Conservation (phyloP, 257 asterid species). For the Petunia axillaris region DNA sequence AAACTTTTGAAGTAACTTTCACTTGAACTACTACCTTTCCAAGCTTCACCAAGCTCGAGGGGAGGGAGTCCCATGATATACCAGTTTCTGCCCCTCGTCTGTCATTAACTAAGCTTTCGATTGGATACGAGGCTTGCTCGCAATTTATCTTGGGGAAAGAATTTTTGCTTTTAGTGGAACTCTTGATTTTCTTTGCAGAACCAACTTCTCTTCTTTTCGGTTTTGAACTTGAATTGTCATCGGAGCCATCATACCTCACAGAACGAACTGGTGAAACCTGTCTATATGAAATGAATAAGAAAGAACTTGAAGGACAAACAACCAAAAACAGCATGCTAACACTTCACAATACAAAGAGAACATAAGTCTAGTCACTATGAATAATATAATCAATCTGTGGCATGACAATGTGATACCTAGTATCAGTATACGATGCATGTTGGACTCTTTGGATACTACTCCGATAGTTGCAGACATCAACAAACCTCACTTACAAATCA, state of each 20-base stretch:
- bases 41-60: conserved; percentile 55
- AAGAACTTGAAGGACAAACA: conserved; percentile 9
- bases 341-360: not conserved
- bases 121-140: conserved; percentile 35
- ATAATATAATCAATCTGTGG: conserved; percentile 7
- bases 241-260: conserved; percentile 55
- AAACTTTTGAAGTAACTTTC: not conserved
- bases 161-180: conserved; percentile 38
- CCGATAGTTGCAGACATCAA: not conserved
- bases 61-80: conserved; percentile 63
- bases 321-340: not conserved
- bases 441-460: not conserved
- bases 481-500: not conserved
- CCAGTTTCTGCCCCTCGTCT: conserved; percentile 56
- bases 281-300: conserved; percentile 26
- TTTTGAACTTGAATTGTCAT: conserved; percentile 49
- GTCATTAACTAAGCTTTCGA: conserved; percentile 44
- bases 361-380: not conserved
- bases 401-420: not conserved
- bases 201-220: conserved; percentile 38
- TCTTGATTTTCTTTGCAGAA: conserved; percentile 40
- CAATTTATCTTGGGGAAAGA: conserved; percentile 34
- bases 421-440: not conserved
- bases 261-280: conserved; percentile 76
- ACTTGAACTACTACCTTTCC: conserved; percentile 59